Conservation (phyloP, 495 filamentous ascomycete species). For the Lophiostoma macrostomum region DNA sequence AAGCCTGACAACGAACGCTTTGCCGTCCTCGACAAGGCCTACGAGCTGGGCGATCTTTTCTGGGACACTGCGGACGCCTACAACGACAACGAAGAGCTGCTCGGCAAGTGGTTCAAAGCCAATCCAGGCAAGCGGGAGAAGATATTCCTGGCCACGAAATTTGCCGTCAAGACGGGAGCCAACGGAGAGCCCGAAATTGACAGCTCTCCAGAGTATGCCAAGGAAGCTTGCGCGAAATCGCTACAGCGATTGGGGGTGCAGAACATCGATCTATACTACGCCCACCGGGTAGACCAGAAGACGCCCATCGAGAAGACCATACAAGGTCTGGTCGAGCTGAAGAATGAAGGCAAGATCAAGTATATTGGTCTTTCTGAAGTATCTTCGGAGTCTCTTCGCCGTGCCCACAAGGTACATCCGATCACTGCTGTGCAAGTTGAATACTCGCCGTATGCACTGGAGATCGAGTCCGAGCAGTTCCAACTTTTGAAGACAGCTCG, state of each 20-base stretch:
- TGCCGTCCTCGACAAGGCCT: slow-evolving; percentile 50
- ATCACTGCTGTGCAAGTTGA: slow-evolving; percentile 62
- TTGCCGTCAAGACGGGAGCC: slow-evolving; percentile 40
- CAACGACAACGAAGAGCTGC: slow-evolving; percentile 52
- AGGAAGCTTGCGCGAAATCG: slow-evolving; percentile 46
- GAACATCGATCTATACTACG: slow-evolving; percentile 45
- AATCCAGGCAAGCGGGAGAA: slow-evolving; percentile 50
- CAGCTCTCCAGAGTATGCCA: slow-evolving; percentile 46
- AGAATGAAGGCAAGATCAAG: slow-evolving; percentile 56
- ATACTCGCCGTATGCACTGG: slow-evolving; percentile 57
- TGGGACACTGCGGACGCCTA: slow-evolving; percentile 63
- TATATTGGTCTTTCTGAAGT: slow-evolving; percentile 59
- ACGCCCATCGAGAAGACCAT: slow-evolving; percentile 32
- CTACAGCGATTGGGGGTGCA: slow-evolving; percentile 45
- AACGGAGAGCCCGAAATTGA: slow-evolving; percentile 18
- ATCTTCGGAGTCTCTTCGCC: slow-evolving; percentile 54
- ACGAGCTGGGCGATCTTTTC: slow-evolving; percentile 54
- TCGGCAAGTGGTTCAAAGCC: slow-evolving; percentile 56
- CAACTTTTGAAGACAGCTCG: slow-evolving; percentile 54
- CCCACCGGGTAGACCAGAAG: slow-evolving; percentile 22
- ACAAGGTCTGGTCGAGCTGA: slow-evolving; percentile 21
- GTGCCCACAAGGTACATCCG: slow-evolving; percentile 57
- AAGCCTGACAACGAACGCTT: slow-evolving; percentile 49
- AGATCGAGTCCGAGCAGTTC: slow-evolving; percentile 51
- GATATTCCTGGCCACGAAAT: slow-evolving; percentile 61